A percentile compares a stretch with the other conserved stretches of the same genome.
Conservation (phyloP, 2,329 filamentous ascomycete species). For the Fusarium piperis region DNA sequence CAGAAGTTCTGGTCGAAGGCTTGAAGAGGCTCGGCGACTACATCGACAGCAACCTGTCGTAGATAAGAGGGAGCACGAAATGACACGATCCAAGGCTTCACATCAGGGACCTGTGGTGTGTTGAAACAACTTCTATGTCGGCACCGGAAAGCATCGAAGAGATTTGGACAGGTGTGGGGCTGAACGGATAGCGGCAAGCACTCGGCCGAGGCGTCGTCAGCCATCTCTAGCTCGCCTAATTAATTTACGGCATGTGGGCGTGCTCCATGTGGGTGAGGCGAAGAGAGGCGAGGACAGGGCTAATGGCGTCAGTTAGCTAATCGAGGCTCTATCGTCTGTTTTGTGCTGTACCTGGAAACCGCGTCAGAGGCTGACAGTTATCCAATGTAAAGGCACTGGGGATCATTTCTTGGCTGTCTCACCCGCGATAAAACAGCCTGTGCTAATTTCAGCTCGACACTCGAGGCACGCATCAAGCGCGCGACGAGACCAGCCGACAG, state of each 20-base stretch:
- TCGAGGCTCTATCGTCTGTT: neutral
- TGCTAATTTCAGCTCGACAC: conserved; percentile 11
- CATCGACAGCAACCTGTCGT: conserved; percentile 40
- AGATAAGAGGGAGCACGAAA: neutral
- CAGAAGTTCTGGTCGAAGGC: conserved; percentile 72
- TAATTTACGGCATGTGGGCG: conserved; percentile 29
- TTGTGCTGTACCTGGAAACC: conserved; percentile 8
- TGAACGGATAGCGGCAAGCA: conserved; percentile 33
- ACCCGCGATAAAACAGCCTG: conserved; percentile 6
- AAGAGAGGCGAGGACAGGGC: conserved; percentile 13
- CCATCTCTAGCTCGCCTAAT: conserved; percentile 8
- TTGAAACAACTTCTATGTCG: conserved; percentile 8
- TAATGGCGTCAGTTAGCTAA: conserved; percentile 9
- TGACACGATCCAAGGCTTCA: neutral
- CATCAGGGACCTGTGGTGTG: neutral
- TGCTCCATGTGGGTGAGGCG: conserved; percentile 8
- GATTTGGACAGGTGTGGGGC: conserved; percentile 2
- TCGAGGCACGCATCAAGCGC: neutral
- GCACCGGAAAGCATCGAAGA: conserved; percentile 10
- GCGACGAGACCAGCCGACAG: neutral
- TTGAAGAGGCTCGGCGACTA: conserved; percentile 61
- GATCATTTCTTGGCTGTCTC: conserved; percentile 32
- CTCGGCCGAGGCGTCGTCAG: conserved; percentile 41
- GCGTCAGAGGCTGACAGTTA: conserved; percentile 30
- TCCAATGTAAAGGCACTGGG: conserved; percentile 22